Evolutionary conservation across 257 asterid species (phyloP), one percentile per base, ranked within the genome.

Genomic region (Buddleja alternifolia): DNA sequence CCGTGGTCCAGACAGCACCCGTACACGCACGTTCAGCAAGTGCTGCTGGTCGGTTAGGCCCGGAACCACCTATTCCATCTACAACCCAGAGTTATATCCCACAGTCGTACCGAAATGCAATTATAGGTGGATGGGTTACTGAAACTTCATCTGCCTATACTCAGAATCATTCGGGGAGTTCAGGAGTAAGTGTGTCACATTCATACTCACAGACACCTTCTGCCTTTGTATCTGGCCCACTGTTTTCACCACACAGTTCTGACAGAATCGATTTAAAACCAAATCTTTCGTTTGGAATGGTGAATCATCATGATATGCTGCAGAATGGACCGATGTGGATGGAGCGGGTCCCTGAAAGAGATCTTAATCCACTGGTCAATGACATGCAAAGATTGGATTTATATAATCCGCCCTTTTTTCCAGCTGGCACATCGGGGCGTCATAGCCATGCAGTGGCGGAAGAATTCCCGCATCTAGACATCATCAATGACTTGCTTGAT

Each of bases 101-200:
- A 58, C 97, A 81, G 79, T 90, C 97, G 66, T 93, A 90, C 78
- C 88, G 93, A 54, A 90, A 86, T 78, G 97, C 93, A 56, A 90
- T 84, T 74, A 75, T 82, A 78, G 96, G 98, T 36, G 72, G 73
- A 57, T 78, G 79, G 4, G 80, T 70, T 52, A 32, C 88, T 64
- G 80, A 78, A 73, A 86, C 63, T 70, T 72, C 84, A 0, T 74
- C 85, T 50, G 76, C 83, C 54, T 86, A 80, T 66, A 40, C 82
- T 24, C 92, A 82, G 51, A 77, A 83, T 72, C 83, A 74, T 60
- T 73, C 95, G 37, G 62, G 83, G 10, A 70, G 70, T 76, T 76
- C 90, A 17, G 74, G 66, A 68, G 76, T 76, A 20, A 89, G 77
- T 80, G 69, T 82, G 7, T 75, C 81, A 3, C 78, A 54, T 62